Base-by-base conservation (phyloP, 176 grass and related monocot species). In the Avena sativa region DNA sequence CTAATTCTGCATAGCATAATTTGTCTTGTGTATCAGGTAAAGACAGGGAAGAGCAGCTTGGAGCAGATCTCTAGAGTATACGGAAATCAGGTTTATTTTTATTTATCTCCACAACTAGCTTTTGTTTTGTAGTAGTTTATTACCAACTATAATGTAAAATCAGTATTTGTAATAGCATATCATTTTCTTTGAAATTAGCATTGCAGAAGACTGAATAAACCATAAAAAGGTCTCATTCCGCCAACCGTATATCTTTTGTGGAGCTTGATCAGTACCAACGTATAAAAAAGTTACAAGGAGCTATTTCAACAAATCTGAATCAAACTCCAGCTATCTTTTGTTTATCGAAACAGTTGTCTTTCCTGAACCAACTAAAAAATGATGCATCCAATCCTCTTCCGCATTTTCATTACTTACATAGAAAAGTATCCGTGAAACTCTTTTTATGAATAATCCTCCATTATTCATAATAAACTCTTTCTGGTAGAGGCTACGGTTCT, bases 31-130 rank as follows among this genome's bases (percentile, higher is more conserved):
- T 87, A 87, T 89, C 87, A 98, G 97, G 83, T 94, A 68, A 99
- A 96, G 71, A 96, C 85, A 3, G 92, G 92, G 58, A 93, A 99
- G 82, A 99, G 86, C 89, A 99, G 97, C 69, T 91, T 99, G 78
- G 97, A 99, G 87, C 94, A 96, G 66, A 99, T 99, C 83, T 99
- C 97, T 51, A 89, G 80, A 85, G 89, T 99, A 82, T 99, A 99
- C 85, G 97, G 97, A 17, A 99, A 96, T 61, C 97, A 98, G 97
- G 97, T 98, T 52, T 53, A 32, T 49, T 74, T 21, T 25, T 63
- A 71, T 57, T 76, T 48, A 79, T 76, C 43, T 58, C 11, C 51
- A n/a, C 13, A 60, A 46, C 19, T 85, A 10, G 3, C 19, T 36
- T 26, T 77, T 68, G 40, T 30, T 38, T 55, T 60, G 15, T 84